Base-by-base conservation (phyloP, 768 basidiomycete species). In the Panaeolus cyanescens region DNA sequence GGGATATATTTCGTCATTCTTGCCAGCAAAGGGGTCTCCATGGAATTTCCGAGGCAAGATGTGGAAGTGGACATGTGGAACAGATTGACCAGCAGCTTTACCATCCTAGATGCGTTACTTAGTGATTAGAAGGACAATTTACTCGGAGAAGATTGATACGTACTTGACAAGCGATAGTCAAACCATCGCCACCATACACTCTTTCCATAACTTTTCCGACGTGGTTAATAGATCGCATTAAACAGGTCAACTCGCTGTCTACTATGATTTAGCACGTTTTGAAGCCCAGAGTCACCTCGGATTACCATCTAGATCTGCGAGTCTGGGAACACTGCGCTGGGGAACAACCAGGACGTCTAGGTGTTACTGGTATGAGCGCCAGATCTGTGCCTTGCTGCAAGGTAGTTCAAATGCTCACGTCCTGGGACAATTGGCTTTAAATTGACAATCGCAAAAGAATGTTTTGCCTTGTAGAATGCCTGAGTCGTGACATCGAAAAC, bases 61-160 rank as follows among this genome's bases (percentile, higher is more conserved):
- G 71, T 99, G 97, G 66, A 97, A 90, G 74, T 99, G 97, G n/a
- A 98, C 93, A 70, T 99, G 97, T 1, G 93, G 87, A n/a, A 94
- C 86, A 31, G 75, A 77, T 70, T 83, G 83, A 0, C 95, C 95
- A 1, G 95, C 92, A 13, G 91, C 92, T 62, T 81, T 83, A 12
- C 96, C 95, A 69, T 98, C 95, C 92, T 95, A 67, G 55, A n/a
- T 4, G 17, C 32, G 28, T 25, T 34, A 42, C 30, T 60, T 13
- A 12, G 9, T 55, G 7, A 55, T 12, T 33, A 31, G 55, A 28
- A 33, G 40, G 9, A 17, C 2, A 50, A 31, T 33, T 40, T 37
- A 32, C 28, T n/a, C 10, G 13, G 30, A 20, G 22, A 45, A 22
- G 8, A 56, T 45, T 30, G 22, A 50, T 28, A 5, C 45, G 32